Base-by-base conservation (phyloP, 768 basidiomycete species). In the Amanita molliuscula region DNA sequence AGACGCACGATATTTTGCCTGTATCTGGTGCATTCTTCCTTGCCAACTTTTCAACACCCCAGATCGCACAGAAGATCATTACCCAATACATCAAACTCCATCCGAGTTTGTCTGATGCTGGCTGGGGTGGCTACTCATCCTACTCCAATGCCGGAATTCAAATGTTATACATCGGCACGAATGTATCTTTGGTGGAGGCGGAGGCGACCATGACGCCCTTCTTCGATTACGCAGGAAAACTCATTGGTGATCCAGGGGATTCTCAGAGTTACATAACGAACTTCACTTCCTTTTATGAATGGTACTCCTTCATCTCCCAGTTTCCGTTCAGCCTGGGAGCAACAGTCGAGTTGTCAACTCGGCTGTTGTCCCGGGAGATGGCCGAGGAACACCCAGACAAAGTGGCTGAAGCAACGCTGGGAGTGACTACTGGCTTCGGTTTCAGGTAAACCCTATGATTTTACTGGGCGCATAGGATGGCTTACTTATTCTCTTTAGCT, bases 1-100 rank as follows among this genome's bases (percentile, higher is more conserved):
- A 59, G 46, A 74, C 72, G 0, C 65, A 76, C 47, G 66, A 70
- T 2, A 20, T 51, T 6, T 53, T 64, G 10, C 71, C 74, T 4
- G 37, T 71, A 47, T 59, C 60, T 16, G 45, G 54, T 9, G 59
- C 58, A 16, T 34, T 51, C 31, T 60, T 47, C 34, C 29, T 13
- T 0, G 20, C 25, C n/a, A 47, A 34, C 11, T 23, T 34, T 7
- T 7, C 45, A 18, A 34, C 34, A 9, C 33, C 45, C 2, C 18
- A 34, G 31, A 23, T 34, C 16, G 31, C 45, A 11, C 33, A 35
- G 21, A 36, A 47, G 11, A 21, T 47, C 16, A 23, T 21, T 2
- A 36, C 45, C 4, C 4, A 47, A 18, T 36, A 34, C 4, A 10
- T 47, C 31, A 35, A 34, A 34, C 29, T 47, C 3, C 34, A 34